A percentile compares a stretch with the other conserved stretches of the same genome.
Evolutionary conservation across 345 rosid genomes (phyloP).

Genomic region (Hibiscus mutabilis): DNA sequence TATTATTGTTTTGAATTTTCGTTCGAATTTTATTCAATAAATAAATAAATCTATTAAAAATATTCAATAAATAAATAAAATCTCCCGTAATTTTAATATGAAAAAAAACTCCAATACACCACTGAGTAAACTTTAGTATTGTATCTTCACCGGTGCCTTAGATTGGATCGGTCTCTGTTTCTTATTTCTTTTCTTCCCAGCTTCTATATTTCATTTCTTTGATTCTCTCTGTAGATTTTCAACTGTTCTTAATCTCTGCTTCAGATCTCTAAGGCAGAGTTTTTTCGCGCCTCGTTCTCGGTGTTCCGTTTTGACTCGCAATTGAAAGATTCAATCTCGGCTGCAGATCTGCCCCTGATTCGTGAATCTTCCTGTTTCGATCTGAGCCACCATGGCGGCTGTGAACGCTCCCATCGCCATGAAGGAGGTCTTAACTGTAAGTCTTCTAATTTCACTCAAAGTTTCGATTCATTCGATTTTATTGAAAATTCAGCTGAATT

Average conservation of each 20-base stretch:
- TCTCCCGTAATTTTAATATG: no score
- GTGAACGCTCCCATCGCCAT: conserved; percentile 85
- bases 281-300: conserved; percentile 3
- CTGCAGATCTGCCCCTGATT: conserved; percentile 35
- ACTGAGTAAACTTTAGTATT: no score
- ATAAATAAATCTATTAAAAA: no score
- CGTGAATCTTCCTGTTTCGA: conserved; percentile 23
- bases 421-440: conserved; percentile 86
- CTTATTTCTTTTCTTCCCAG: not conserved
- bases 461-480: not conserved
- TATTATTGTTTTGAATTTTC: no score
- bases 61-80: no score
- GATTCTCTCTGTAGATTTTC: not conserved
- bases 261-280: conserved; percentile 37
- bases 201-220: not conserved
- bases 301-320: conserved; percentile 10
- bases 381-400: conserved; percentile 71
- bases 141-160: not conserved
- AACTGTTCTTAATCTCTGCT: conserved; percentile 17
- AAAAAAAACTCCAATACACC: no score
- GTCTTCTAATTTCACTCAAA: conserved; percentile 19
- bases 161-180: conserved; percentile 17
- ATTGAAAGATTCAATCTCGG: conserved; percentile 17
- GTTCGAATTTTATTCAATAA: no score
- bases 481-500: conserved; percentile 14